A percentile compares a stretch with the other conserved stretches of the same genome.
phyloP scores from a whole-genome alignment of 2,329 filamentous ascomycete genomes.

The Ceratocystis alfenasii region DNA sequence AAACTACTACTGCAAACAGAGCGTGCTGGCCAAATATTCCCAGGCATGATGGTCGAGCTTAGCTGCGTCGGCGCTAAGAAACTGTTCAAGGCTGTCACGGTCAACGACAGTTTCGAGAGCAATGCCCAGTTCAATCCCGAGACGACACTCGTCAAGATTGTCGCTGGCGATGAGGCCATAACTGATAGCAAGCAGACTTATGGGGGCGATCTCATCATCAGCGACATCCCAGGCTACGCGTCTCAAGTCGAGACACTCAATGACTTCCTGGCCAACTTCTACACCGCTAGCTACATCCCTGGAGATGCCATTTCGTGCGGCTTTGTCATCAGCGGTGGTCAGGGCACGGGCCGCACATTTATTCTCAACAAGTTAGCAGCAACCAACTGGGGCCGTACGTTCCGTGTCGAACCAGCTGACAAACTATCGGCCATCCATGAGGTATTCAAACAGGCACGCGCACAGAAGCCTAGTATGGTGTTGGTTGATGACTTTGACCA shows the following conservation, averaged over 20 bases:
- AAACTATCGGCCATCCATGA: constrained; percentile 51
- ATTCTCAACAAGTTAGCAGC: constrained; percentile 56
- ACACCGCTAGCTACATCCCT: constrained; percentile 28
- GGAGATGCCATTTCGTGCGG: constrained; percentile 37
- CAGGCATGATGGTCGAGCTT: constrained; percentile 56
- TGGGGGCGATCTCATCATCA: constrained; percentile 24
- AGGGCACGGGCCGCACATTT: constrained; percentile 73
- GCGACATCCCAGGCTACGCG: constrained; percentile 55
- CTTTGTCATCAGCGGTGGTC: constrained; percentile 66
- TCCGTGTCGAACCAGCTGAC: constrained; percentile 45
- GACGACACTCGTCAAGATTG: constrained; percentile 32
- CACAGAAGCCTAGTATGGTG: constrained; percentile 62
- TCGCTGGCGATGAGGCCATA: constrained; percentile 27
- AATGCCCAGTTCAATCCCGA: constrained; percentile 31
- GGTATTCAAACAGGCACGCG: constrained; percentile 55
- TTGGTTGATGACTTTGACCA: constrained; percentile 67
- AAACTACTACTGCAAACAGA: constrained; percentile 30
- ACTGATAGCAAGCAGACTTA: constrained; percentile 23
- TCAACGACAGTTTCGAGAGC: constrained; percentile 17
- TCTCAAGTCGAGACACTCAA: constrained; percentile 56
- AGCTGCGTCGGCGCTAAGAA: constrained; percentile 33
- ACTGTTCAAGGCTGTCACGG: constrained; percentile 19
- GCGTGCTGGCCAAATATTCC: constrained; percentile 55
- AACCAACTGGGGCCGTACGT: constrained; percentile 58
- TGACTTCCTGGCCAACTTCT: constrained; percentile 47